These are phyloP conservation scores for Penicillium antarcticum DNA, from an alignment of 495 filamentous ascomycete species.

Conservation along the genomic window DNA sequence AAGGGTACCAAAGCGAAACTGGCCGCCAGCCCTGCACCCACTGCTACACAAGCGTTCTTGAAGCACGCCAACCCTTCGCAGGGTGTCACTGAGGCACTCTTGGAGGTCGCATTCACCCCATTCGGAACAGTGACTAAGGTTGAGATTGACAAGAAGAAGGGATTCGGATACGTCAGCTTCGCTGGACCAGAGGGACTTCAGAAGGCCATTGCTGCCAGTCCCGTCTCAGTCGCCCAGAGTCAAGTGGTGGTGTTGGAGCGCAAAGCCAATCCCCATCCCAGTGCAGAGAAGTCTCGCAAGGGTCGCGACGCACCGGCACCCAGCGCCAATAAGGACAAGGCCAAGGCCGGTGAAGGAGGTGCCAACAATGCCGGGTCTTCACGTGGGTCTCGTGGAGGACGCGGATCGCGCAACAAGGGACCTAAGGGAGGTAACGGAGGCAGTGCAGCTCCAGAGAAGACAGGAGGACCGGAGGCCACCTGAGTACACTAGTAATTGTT, in stretches of 20 bases:
- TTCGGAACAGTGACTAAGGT: slow-evolving; percentile 73
- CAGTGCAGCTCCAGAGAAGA: slow-evolving; percentile 12
- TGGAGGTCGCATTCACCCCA: slow-evolving; percentile 65
- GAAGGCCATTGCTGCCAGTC: slow-evolving; percentile 77
- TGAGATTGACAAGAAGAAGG: slow-evolving; percentile 90
- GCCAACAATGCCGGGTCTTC: slow-evolving; percentile 30
- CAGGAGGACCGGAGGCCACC: slow-evolving; percentile 15
- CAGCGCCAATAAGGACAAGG: slow-evolving; percentile 10
- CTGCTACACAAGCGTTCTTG: slow-evolving; percentile 79
- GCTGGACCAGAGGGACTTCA: slow-evolving; percentile 63
- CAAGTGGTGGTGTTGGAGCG: slow-evolving; percentile 83
- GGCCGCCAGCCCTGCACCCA: slow-evolving; percentile 36
- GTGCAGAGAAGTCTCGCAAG: slow-evolving; percentile 38
- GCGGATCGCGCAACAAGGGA: slow-evolving; percentile 30
- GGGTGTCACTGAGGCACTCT: slow-evolving; percentile 76
- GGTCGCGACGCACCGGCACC: slow-evolving; percentile 23
- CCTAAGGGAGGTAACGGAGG: slow-evolving; percentile 16
- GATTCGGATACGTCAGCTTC: slow-evolving; percentile 89
- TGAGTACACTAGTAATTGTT: background rate
- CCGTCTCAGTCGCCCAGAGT: slow-evolving; percentile 75
- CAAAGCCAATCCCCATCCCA: slow-evolving; percentile 51
- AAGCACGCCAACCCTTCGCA: slow-evolving; percentile 92
- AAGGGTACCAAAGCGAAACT: slow-evolving; percentile 34
- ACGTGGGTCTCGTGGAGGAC: slow-evolving; percentile 35
- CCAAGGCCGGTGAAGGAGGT: background rate